Conservation (phyloP, 2,329 filamentous ascomycete genomes). For the Aspergillus eucalypticola region DNA sequence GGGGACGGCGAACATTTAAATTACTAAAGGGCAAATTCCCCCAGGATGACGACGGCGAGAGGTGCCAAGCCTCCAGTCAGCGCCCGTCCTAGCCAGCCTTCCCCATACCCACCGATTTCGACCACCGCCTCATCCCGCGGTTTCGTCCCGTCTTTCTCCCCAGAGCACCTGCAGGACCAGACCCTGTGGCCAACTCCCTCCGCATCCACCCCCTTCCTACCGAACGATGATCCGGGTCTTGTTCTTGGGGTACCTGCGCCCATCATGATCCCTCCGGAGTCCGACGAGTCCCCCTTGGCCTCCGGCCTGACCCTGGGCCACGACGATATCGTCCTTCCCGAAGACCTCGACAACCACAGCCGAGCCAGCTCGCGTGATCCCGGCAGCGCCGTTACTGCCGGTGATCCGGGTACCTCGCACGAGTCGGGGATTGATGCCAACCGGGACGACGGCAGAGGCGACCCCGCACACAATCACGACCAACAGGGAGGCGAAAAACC, state of each 20-base stretch:
- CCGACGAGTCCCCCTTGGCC: slow-evolving; percentile 34
- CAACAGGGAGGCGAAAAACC: slow-evolving; percentile 57
- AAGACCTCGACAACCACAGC: slow-evolving; percentile 39
- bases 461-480: slow-evolving; percentile 22
- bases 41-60: slow-evolving; percentile 15
- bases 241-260: slow-evolving; percentile 38
- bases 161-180: slow-evolving; percentile 7
- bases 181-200: slow-evolving; percentile 8
- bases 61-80: slow-evolving; percentile 33
- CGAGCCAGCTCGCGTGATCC: slow-evolving; percentile 39
- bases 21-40: neutral
- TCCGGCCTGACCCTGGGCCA: slow-evolving; percentile 26
- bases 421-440: slow-evolving; percentile 23
- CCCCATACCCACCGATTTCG: slow-evolving; percentile 28
- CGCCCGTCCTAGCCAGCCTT: slow-evolving; percentile 25
- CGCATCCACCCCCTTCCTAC: slow-evolving; percentile 13
- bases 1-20: too few species aligned
- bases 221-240: slow-evolving; percentile 37
- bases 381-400: slow-evolving; percentile 28
- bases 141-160: slow-evolving; percentile 12
- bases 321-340: slow-evolving; percentile 29
- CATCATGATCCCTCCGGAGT: slow-evolving; percentile 41
- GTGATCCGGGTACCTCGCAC: slow-evolving; percentile 24
- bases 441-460: slow-evolving; percentile 24
- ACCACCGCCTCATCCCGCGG: slow-evolving; percentile 17